These are phyloP conservation scores for Erysimum cheiranthoides DNA, from an alignment of 345 rosid genomes.

Conservation along the genomic window DNA sequence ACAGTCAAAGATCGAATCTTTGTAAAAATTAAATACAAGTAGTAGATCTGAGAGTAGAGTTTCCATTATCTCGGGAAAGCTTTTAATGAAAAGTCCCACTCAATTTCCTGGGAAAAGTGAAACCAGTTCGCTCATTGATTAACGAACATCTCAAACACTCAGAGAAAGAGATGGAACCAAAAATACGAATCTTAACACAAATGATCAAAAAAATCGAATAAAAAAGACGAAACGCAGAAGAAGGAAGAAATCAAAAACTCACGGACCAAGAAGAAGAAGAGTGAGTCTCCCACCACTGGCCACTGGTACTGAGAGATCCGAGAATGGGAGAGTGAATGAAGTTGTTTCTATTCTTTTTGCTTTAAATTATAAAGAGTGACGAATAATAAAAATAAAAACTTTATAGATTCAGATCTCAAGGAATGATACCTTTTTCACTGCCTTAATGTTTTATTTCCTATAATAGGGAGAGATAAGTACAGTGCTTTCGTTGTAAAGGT, in stretches of 20 bases:
- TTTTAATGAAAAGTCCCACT: slow-evolving; percentile 6
- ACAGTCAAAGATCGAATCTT: slow-evolving; percentile 5
- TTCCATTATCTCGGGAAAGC: slow-evolving; percentile 11
- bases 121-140: background rate
- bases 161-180: slow-evolving; percentile 21
- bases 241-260: slow-evolving; percentile 1
- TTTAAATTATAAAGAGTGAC: background rate
- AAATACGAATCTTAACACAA: background rate
- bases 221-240: background rate
- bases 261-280: slow-evolving; percentile 16
- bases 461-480: slow-evolving; percentile 22
- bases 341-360: background rate
- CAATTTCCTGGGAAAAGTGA: slow-evolving; percentile 31
- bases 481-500: slow-evolving; percentile 37
- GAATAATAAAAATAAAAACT: background rate
- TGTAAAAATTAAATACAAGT: background rate
- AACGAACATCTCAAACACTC: background rate
- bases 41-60: slow-evolving; percentile 35
- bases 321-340: slow-evolving; percentile 31
- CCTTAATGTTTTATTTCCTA: slow-evolving; percentile 30
- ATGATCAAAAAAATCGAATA: background rate
- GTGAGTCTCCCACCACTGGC: background rate
- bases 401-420: slow-evolving; percentile 42
- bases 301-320: slow-evolving; percentile 36
- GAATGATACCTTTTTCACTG: slow-evolving; percentile 28